Evolutionary conservation across 768 basidiomycete genomes (phyloP).

Genomic region (Agaricus bisporus): DNA sequence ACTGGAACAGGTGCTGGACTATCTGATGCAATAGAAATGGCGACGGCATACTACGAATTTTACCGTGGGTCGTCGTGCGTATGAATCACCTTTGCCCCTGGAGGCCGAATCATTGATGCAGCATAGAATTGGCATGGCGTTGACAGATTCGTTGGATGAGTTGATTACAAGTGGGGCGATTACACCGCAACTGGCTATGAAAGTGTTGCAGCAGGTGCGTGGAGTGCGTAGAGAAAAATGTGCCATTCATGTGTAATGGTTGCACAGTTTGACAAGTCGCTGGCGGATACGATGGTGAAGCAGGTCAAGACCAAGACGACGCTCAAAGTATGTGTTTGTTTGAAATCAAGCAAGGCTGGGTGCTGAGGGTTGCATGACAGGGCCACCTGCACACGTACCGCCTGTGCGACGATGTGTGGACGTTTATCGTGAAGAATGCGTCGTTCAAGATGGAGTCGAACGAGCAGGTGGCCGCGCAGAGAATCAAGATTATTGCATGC

Average conservation of each 20-base stretch:
- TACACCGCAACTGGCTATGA: constrained; percentile 97
- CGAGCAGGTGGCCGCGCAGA: constrained; percentile 62
- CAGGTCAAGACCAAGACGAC: constrained; percentile 93
- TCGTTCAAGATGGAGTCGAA: constrained; percentile 94
- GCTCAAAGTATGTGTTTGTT: constrained; percentile 58
- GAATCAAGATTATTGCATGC: constrained; percentile 98
- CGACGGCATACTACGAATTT: constrained; percentile 86
- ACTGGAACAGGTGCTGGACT: background rate
- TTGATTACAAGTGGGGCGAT: constrained; percentile 95
- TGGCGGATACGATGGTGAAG: constrained; percentile 89
- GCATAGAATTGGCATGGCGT: constrained; percentile 87
- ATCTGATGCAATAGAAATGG: constrained; percentile 37
- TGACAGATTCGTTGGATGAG: constrained; percentile 98
- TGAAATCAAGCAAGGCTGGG: background rate
- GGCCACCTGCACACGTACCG: constrained; percentile 91
- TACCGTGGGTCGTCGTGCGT: constrained; percentile 87
- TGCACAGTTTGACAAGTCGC: constrained; percentile 88
- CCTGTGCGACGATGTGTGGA: constrained; percentile 96
- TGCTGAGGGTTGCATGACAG: constrained; percentile 26
- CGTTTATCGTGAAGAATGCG: constrained; percentile 92
- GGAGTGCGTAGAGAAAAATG: background rate
- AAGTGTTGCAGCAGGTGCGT: constrained; percentile 90
- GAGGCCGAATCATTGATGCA: background rate
- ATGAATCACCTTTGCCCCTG: no score
- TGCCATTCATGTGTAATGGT: background rate